phyloP scores from a whole-genome alignment of 78 protist species.

The Dictyostelium firmibasis region DNA sequence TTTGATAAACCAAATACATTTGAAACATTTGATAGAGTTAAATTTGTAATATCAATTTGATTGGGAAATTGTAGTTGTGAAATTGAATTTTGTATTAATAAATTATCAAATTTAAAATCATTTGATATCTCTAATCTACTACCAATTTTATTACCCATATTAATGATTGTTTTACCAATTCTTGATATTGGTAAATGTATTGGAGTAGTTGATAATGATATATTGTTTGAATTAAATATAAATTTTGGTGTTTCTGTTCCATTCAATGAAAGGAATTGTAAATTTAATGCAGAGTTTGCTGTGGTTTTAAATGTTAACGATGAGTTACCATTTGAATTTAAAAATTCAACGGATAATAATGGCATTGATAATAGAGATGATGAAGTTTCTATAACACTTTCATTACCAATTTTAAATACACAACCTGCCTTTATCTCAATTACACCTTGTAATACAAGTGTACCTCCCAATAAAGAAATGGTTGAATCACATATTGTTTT shows the following conservation, averaged over 20 bases:
- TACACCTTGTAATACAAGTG: background rate
- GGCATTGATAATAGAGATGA: background rate
- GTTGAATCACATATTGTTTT: background rate
- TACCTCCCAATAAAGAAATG: constrained; percentile 11
- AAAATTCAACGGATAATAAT: background rate
- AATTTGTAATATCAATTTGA: background rate
- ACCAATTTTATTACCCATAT: background rate
- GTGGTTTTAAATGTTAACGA: background rate
- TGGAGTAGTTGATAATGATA: background rate
- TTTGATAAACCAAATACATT: background rate
- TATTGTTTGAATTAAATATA: background rate
- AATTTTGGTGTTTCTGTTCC: background rate
- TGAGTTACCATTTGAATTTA: constrained; percentile 7
- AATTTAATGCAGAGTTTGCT: background rate
- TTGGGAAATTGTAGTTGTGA: background rate
- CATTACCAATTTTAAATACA: background rate
- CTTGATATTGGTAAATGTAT: background rate
- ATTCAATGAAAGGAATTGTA: background rate
- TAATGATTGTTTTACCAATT: background rate
- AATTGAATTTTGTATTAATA: background rate
- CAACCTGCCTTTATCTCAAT: background rate
- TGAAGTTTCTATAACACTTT: background rate
- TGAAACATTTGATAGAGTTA: background rate
- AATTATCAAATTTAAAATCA: background rate
- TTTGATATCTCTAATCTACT: background rate